These are phyloP conservation scores for Dioszegia hungarica DNA, from an alignment of 768 basidiomycete species.

Conservation along the genomic window DNA sequence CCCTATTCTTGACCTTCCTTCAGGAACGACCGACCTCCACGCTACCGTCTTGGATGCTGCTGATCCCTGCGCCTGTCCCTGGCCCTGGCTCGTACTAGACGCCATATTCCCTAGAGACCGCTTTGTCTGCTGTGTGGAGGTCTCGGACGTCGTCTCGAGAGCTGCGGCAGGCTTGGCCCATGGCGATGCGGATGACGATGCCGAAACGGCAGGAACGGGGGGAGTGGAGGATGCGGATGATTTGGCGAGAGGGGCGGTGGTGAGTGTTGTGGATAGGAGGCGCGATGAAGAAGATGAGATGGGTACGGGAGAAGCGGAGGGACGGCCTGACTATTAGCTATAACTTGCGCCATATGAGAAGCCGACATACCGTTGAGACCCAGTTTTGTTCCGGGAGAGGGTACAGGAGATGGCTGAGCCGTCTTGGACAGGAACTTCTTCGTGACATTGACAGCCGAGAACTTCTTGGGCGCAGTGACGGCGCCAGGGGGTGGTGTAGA, in stretches of 20 bases:
- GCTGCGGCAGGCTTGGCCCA: constrained; percentile 57
- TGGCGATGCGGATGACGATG: constrained; percentile 61
- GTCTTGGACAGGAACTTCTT: constrained; percentile 95
- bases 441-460: constrained; percentile 85
- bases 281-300: constrained; percentile 55
- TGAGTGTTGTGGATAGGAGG: constrained; percentile 81
- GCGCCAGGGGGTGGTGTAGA: constrained; percentile 33
- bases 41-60: constrained; percentile 45
- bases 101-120: constrained; percentile 13
- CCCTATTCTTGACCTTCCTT: constrained; percentile 44
- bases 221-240: constrained; percentile 44
- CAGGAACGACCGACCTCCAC: constrained; percentile 60
- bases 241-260: constrained; percentile 52
- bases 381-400: constrained; percentile 36
- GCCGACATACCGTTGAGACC: constrained; percentile 36
- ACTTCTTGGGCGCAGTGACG: constrained; percentile 59
- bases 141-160: not conserved
- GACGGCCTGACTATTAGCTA: constrained; percentile 20
- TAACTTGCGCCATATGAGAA: too few species aligned
- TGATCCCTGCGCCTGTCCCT: constrained; percentile 20
- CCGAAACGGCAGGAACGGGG: constrained; percentile 56
- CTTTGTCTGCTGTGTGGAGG: constrained; percentile 34
- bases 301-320: constrained; percentile 38
- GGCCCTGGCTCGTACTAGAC: constrained; percentile 26
- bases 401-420: constrained; percentile 61